Base-by-base conservation (phyloP, 2,329 filamentous ascomycete genomes). In the Calonectria pteridis region DNA sequence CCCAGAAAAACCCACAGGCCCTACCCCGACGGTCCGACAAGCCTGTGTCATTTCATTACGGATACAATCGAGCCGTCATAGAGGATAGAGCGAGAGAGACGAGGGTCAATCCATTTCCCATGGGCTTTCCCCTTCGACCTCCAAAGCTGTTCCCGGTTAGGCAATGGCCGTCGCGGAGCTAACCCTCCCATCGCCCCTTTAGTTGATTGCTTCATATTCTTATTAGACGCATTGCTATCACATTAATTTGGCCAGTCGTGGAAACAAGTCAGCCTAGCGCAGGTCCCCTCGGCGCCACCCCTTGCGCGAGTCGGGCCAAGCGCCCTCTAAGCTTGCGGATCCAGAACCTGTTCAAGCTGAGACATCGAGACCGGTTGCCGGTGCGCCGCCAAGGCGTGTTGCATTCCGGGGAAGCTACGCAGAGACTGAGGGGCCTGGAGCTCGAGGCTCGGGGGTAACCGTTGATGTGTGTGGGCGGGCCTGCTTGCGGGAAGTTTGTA, bases 261-360 rank as follows among this genome's bases (percentile, higher is more conserved):
- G 33, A 28, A 26, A 46, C 43, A 35, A 35, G 14, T 37, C 33
- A 23, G 23, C n/a, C 55, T 74, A 70, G 59, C 43, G 50, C 20
- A 66, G 62, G 69, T 40, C 26, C n/a, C 37, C 28, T 55, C 11
- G n/a, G n/a, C 43, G 29, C 37, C 18, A 10, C 37, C 59, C 23
- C 72, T 69, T 53, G 33, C 67, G 65, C 68, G 68, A 63, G 49
- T 72, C 71, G 64, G 74, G 74, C 55, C 66, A 73, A 75, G 75
- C 66, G 75, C 66, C 63, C 18, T 14, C 35, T 14, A 40, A 53
- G 58, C 26, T 18, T 58, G 37, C 51, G 26, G 51, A 5, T 20
- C 31, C 55, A 59, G 13, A 43, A 18, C 28, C 28, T 50, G 53
- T 43, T 58, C 40, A 16, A 62, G 50, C 59, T 71, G 69, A 66